These are phyloP conservation scores for Penicillium italicum DNA, from an alignment of 2,329 filamentous ascomycete genomes.

Conservation along the genomic window DNA sequence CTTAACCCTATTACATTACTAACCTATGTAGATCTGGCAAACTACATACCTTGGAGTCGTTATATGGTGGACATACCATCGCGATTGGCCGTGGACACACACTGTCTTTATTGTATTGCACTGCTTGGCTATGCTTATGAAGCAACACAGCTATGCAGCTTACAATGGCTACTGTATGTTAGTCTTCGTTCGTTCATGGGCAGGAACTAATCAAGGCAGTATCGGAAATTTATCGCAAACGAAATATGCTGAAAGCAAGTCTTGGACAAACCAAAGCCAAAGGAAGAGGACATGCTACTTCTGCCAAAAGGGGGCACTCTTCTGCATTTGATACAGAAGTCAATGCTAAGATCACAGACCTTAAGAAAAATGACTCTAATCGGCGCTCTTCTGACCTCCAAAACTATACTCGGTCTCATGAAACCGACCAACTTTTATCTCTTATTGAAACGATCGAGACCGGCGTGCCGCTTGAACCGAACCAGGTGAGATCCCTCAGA, in stretches of 20 bases:
- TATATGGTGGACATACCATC: slow-evolving; percentile 63
- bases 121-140: slow-evolving; percentile 74
- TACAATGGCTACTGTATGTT: slow-evolving; percentile 66
- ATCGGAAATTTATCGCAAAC: slow-evolving; percentile 57
- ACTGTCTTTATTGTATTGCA: slow-evolving; percentile 70
- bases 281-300: neutral
- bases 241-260: slow-evolving; percentile 29
- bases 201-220: slow-evolving; percentile 31
- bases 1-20: neutral
- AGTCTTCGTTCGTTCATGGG: neutral
- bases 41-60: slow-evolving; percentile 58
- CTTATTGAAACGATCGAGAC: slow-evolving; percentile 62
- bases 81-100: slow-evolving; percentile 80
- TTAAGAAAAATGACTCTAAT: slow-evolving; percentile 38
- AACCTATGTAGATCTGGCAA: slow-evolving; percentile 62
- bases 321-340: neutral
- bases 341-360: slow-evolving; percentile 7
- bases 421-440: slow-evolving; percentile 55
- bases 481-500: slow-evolving; percentile 62
- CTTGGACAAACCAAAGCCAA: slow-evolving; percentile 1
- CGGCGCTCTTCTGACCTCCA: slow-evolving; percentile 33
- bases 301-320: neutral
- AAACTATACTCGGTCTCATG: slow-evolving; percentile 15
- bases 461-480: slow-evolving; percentile 49
- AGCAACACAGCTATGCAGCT: slow-evolving; percentile 68